Evolutionary conservation across 257 asterid genomes (phyloP).

Genomic region (Cordia subcordata): DNA sequence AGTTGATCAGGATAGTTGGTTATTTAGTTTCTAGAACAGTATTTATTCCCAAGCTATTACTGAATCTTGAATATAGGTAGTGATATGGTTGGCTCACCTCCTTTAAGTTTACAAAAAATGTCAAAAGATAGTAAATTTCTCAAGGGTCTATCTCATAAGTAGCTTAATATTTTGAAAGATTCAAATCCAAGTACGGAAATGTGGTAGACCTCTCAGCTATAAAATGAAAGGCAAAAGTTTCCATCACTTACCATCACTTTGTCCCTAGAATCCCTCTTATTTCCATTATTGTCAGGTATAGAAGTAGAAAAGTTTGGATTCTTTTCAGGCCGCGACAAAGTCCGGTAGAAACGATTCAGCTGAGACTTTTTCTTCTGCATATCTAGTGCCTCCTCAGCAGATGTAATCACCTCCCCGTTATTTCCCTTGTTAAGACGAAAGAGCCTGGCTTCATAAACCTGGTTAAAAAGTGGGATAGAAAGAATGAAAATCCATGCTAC

Average conservation of each 20-base stretch:
- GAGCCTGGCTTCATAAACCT: constrained; percentile 93
- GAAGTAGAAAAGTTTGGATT: constrained; percentile 35
- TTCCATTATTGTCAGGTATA: constrained; percentile 49
- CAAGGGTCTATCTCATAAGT: neutral
- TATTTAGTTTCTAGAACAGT: too few relatives aligned
- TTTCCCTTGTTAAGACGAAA: constrained; percentile 77
- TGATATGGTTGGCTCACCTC: too few relatives aligned
- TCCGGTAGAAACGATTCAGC: constrained; percentile 63
- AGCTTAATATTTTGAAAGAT: neutral
- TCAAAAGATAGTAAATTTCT: neutral
- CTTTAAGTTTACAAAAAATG: neutral
- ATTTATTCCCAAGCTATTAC: too few relatives aligned
- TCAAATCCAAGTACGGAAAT: too few relatives aligned
- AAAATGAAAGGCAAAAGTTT: neutral
- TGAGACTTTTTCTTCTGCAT: constrained; percentile 77
- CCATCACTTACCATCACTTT: constrained; percentile 64
- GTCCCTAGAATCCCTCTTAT: constrained; percentile 70
- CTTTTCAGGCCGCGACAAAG: constrained; percentile 60
- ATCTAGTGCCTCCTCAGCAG: constrained; percentile 85
- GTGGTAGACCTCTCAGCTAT: neutral
- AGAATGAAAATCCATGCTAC: constrained; percentile 12
- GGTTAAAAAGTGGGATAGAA: constrained; percentile 17
- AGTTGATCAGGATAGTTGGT: too few relatives aligned
- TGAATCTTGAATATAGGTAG: too few relatives aligned
- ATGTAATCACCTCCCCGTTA: constrained; percentile 58